Conservation (phyloP, 78 protist species). For the Dictyostelium firmibasis region DNA sequence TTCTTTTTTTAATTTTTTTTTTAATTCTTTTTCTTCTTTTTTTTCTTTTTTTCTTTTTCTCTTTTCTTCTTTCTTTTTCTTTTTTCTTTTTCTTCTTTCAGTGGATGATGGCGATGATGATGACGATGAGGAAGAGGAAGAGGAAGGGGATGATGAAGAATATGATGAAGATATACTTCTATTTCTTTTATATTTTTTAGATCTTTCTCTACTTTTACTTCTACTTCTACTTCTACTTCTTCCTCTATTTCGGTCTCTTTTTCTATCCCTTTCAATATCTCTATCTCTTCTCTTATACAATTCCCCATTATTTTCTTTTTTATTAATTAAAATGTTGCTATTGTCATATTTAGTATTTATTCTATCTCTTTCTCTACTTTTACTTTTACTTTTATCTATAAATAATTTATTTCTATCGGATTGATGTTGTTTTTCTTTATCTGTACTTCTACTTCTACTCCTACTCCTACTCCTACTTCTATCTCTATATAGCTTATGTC, state of each 20-base stretch:
- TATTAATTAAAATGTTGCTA: no score
- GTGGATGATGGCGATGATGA: not conserved
- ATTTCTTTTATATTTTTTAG: conserved; percentile 15
- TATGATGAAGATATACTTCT: conserved; percentile 8
- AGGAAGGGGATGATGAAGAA: not conserved
- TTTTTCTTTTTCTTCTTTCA: conserved; percentile 1
- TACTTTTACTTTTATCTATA: not conserved
- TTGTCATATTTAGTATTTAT: not conserved
- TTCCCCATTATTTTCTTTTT: not conserved
- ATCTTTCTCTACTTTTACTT: not conserved
- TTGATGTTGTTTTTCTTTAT: not conserved
- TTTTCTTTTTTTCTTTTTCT: conserved; percentile 9
- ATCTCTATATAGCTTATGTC: not conserved
- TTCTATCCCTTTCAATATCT: not conserved
- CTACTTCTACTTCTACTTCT: not conserved
- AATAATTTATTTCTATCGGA: not conserved
- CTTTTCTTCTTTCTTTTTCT: not conserved
- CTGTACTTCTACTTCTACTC: not conserved
- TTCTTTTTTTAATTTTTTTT: conserved; percentile 5
- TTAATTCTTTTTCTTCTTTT: not conserved
- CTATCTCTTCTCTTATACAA: not conserved
- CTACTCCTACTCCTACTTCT: not conserved
- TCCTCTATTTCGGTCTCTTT: not conserved
- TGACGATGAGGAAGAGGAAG: not conserved
- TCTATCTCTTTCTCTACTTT: not conserved